These are phyloP conservation scores for Musa itinerans DNA, from an alignment of 176 grass and related monocot species.

Conservation along the genomic window DNA sequence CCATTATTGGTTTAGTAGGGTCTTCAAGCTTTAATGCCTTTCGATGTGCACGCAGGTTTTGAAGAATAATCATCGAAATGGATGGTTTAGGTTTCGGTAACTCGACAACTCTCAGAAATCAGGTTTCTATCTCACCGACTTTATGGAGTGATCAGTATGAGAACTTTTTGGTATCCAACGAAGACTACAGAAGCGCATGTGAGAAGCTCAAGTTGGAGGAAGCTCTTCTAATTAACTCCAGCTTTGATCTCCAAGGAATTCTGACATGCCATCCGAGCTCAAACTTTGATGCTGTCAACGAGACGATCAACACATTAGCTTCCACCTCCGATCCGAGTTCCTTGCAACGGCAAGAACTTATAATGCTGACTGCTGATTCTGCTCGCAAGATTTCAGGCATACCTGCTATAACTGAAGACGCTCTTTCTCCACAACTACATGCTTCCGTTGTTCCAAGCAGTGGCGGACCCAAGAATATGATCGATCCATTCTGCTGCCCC, in stretches of 20 bases:
- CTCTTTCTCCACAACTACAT: not conserved
- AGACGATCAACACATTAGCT: too few species aligned
- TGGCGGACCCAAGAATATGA: too few species aligned
- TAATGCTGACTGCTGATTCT: not conserved
- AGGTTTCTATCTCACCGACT: not conserved
- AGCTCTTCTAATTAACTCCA: not conserved
- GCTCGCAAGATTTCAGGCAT: too few species aligned
- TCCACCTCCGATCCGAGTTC: not conserved
- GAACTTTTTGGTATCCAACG: too few species aligned
- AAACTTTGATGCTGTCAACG: not conserved
- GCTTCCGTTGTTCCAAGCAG: too few species aligned
- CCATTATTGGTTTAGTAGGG: too few species aligned
- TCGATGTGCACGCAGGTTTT: not conserved
- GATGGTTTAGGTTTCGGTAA: not conserved
- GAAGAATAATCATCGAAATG: not conserved
- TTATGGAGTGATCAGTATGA: not conserved
- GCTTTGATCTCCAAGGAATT: slow-evolving; percentile 7
- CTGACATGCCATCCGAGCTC: not conserved
- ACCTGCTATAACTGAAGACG: not conserved
- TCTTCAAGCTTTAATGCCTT: too few species aligned
- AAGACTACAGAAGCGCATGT: too few species aligned
- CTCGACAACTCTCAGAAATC: not conserved
- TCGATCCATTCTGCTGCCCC: too few species aligned
- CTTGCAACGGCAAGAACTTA: not conserved
- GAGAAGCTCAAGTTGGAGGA: not conserved